phyloP scores from a whole-genome alignment of 1,139 yeast species.

The Diutina catenulata region DNA sequence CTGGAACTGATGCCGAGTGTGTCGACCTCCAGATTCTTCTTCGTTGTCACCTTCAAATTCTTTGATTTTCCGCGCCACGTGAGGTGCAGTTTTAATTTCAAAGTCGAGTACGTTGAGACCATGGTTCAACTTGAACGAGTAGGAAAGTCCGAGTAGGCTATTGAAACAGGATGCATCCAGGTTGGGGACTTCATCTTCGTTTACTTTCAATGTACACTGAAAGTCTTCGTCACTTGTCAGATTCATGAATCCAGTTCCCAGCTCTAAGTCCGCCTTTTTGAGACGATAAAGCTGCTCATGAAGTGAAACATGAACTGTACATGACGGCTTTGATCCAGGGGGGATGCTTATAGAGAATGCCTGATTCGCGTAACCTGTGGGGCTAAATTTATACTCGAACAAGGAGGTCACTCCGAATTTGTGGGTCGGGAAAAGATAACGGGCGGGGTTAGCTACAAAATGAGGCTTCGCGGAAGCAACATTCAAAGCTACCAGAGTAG shows the following conservation, averaged over 20 bases:
- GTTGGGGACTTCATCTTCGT: constrained; percentile 38
- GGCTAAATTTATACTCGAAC: constrained; percentile 35
- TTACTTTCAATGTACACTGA: constrained; percentile 32
- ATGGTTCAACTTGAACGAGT: constrained; percentile 36
- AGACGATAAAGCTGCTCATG: constrained; percentile 25
- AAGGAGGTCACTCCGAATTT: constrained; percentile 8
- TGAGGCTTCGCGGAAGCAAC: neutral
- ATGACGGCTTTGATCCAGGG: constrained; percentile 29
- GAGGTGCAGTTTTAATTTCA: constrained; percentile 31
- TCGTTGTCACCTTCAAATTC: constrained; percentile 7
- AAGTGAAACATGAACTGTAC: constrained; percentile 32
- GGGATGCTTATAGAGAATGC: constrained; percentile 35
- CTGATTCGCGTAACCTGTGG: constrained; percentile 32
- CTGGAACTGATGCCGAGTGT: constrained; percentile 36
- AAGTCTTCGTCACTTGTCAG: constrained; percentile 24
- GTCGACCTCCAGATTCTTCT: constrained; percentile 20
- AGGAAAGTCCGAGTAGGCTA: constrained; percentile 23
- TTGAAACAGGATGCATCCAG: constrained; percentile 11
- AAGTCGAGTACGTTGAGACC: constrained; percentile 38
- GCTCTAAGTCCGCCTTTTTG: constrained; percentile 21
- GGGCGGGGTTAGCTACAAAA: neutral
- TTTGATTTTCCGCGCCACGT: constrained; percentile 9
- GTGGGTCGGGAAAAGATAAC: constrained; percentile 5
- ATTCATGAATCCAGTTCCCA: constrained; percentile 19
- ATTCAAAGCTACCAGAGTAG: neutral